Percentiles rank a stretch among this genome's conserved stretches.
Conservation (phyloP, 2,329 filamentous ascomycete species). For the Coniochaeta hoffmannii region DNA sequence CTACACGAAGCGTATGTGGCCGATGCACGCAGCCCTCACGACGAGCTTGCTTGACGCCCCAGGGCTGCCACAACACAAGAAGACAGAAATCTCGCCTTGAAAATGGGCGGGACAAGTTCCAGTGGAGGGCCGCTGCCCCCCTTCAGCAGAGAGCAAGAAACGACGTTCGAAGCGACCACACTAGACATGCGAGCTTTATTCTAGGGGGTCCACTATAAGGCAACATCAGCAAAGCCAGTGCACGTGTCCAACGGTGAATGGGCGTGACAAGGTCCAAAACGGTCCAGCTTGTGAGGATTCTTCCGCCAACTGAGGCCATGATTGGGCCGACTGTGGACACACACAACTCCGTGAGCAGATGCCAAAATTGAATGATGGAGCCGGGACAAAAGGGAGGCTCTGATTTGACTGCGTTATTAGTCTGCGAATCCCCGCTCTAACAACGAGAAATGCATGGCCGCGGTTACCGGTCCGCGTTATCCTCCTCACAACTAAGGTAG, state of each 20-base stretch:
- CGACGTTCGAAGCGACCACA: not conserved
- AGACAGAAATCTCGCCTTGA: not conserved
- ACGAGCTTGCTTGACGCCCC: not conserved
- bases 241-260: conserved; percentile 26
- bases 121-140: too few relatives aligned
- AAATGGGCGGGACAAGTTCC: not conserved
- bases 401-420: not conserved
- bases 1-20: not conserved
- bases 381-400: not conserved
- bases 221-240: conserved; percentile 15
- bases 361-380: not conserved
- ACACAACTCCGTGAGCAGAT: not conserved
- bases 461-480: conserved; percentile 6
- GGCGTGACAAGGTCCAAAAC: conserved; percentile 9
- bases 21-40: too few relatives aligned
- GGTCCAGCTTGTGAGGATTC: conserved; percentile 1
- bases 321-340: not conserved
- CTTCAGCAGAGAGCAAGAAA: not conserved
- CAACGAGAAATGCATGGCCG: conserved; percentile 4
- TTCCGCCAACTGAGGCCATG: not conserved
- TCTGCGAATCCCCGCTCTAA: conserved; percentile 3
- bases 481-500: not conserved
- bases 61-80: not conserved
- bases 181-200: conserved; percentile 14
- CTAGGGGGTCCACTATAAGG: conserved; percentile 17